Evolutionary conservation across 2,329 filamentous ascomycete species (phyloP).

Genomic region (Domatiomyces globalis): DNA sequence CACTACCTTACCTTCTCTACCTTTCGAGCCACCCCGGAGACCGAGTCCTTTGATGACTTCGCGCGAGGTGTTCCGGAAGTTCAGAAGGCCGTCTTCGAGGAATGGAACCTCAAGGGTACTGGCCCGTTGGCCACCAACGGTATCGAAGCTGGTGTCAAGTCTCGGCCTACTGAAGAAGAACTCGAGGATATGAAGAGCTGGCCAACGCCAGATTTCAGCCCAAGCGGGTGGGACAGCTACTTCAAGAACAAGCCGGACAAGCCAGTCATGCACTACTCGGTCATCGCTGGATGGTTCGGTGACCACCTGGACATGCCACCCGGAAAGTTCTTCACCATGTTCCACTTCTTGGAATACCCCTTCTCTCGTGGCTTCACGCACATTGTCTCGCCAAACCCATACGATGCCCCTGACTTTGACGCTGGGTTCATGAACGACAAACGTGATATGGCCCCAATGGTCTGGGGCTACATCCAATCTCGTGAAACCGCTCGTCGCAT

Average conservation of each 20-base stretch:
- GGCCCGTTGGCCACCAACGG: conserved; percentile 65
- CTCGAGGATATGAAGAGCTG: conserved; percentile 54
- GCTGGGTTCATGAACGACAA: conserved; percentile 76
- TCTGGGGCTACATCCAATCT: conserved; percentile 73
- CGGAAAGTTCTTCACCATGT: conserved; percentile 73
- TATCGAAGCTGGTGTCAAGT: conserved; percentile 67
- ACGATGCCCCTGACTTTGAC: conserved; percentile 64
- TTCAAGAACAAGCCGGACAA: conserved; percentile 77
- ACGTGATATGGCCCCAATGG: conserved; percentile 70
- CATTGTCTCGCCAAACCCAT: conserved; percentile 57
- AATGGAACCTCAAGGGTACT: conserved; percentile 68
- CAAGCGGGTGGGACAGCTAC: conserved; percentile 62
- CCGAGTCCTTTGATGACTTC: conserved; percentile 70
- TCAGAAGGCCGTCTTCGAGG: conserved; percentile 59
- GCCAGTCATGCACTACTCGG: conserved; percentile 73
- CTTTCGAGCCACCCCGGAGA: conserved; percentile 58
- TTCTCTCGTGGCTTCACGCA: conserved; percentile 60
- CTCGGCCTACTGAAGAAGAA: conserved; percentile 56
- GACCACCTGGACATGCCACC: conserved; percentile 49
- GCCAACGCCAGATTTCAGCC: conserved; percentile 57
- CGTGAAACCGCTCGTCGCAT: conserved; percentile 66
- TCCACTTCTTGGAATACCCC: conserved; percentile 54
- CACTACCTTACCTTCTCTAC: conserved; percentile 59
- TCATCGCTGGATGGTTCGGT: conserved; percentile 49
- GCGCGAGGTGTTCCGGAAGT: conserved; percentile 56